Evolutionary conservation across 495 filamentous ascomycete genomes (phyloP), one percentile per base, ranked within the genome.

Genomic region (Penicillium argentinense): DNA sequence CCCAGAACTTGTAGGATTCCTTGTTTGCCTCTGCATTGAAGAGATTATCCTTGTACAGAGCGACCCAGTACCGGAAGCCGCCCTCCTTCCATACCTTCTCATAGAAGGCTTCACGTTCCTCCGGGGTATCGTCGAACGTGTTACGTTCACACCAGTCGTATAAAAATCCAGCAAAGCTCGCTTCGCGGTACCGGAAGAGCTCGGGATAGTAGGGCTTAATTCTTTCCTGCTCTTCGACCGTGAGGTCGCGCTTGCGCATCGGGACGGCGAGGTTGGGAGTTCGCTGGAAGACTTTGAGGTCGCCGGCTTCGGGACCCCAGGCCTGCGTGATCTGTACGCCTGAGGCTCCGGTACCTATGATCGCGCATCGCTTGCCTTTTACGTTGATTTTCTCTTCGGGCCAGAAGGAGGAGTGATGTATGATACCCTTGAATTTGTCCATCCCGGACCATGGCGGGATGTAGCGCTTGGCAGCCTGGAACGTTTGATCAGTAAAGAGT

Each of bases 351-450:
- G 83, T 85, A 7, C 83, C 83, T 14, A 86, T 75, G 29, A 84
- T 62, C 5, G 75, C 78, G 23, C 68, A 62, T 5, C 67, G 62
- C 56, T 84, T 83, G 32, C 66, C 66, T 13, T 56, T 57, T 6
- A 81, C 55, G 45, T 79, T 63, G 24, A 80, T 60, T 9, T 60
- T 57, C 4, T 73, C 59, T 11, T 76, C 65, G 0, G 81, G 82
- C 83, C 83, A 86, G 59, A 76, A 73, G 2, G 78, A 75, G 0
- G 81, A 73, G 44, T 86, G 82, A 47, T 79, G 63, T 3, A 82
- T 63, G 4, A 54, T 29, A 3, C 83, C 81, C 16, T 72, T 63
- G 69, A 78, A 86, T 1, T 64, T 68, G 0, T 75, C 67, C 4
- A 84, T 54, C 3, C 79, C 79, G n/a, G 62, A 54, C 67, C 71